A percentile compares a stretch with the other conserved stretches of the same genome.
phyloP scores from a whole-genome alignment of 2,329 filamentous ascomycete species.

The Neurospora crassa region DNA sequence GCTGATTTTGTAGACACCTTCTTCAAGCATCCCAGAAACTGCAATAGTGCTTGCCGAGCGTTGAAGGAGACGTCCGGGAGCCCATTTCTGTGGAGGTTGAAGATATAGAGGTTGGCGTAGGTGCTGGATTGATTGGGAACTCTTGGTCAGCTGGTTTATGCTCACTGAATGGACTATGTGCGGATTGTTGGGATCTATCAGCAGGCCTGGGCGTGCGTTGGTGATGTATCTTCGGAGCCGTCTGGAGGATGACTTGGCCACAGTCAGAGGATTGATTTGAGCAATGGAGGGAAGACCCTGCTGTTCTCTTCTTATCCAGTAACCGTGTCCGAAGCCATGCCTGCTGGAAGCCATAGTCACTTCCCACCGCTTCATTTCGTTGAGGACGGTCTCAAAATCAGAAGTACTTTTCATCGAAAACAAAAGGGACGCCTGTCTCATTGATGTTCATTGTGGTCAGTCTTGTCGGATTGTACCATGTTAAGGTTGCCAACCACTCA shows the following conservation, averaged over 20 bases:
- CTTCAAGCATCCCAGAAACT: slow-evolving; percentile 11
- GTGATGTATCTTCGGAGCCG: slow-evolving; percentile 1
- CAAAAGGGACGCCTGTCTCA: neutral
- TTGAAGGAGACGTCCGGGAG: slow-evolving; percentile 6
- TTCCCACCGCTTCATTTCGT: slow-evolving; percentile 7
- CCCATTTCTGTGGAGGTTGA: slow-evolving; percentile 2
- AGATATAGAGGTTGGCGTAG: neutral
- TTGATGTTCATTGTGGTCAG: neutral
- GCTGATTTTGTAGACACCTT: slow-evolving; percentile 18
- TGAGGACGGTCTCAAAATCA: slow-evolving; percentile 9
- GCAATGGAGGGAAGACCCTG: neutral
- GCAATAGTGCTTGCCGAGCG: slow-evolving; percentile 12
- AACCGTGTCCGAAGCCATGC: neutral
- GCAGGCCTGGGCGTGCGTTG: neutral
- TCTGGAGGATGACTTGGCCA: neutral
- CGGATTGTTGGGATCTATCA: neutral
- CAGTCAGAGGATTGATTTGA: neutral
- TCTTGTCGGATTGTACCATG: neutral
- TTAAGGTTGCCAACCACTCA: neutral
- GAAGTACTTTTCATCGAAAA: neutral
- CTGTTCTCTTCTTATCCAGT: neutral
- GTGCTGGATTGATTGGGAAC: slow-evolving; percentile 10
- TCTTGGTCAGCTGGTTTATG: neutral
- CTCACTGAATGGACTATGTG: neutral
- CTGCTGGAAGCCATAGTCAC: slow-evolving; percentile 3